Evolutionary conservation across 768 basidiomycete genomes (phyloP).

Genomic region (Polyporus arcularius): DNA sequence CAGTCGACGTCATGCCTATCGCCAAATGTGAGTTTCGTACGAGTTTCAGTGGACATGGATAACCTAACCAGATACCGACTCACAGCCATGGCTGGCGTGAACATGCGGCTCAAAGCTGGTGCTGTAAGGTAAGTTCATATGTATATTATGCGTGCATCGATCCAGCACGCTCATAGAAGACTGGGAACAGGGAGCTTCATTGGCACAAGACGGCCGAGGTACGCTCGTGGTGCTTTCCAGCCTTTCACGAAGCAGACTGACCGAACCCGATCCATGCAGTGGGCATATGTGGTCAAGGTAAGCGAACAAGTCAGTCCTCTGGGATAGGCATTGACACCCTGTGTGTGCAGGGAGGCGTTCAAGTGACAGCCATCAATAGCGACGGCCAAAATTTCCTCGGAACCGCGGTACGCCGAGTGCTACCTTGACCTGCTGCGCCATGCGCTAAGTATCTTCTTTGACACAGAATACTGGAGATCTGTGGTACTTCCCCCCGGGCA

Average conservation of each 20-base stretch:
- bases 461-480: slow-evolving; percentile 43
- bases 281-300: slow-evolving; percentile 36
- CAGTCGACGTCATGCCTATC: slow-evolving; percentile 42
- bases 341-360: slow-evolving; percentile 25
- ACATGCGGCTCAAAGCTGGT: slow-evolving; percentile 39
- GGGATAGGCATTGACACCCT: neutral
- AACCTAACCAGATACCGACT: neutral
- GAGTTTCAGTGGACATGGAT: neutral
- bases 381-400: slow-evolving; percentile 51
- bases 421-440: no score
- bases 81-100: slow-evolving; percentile 32
- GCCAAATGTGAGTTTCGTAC: slow-evolving; percentile 31
- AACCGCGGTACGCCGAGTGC: slow-evolving; percentile 35
- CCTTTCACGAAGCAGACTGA: neutral
- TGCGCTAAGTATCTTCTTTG: neutral
- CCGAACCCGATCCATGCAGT: slow-evolving; percentile 17
- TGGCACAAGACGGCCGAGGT: slow-evolving; percentile 37
- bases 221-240: neutral
- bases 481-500: slow-evolving; percentile 59
- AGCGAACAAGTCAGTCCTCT: neutral
- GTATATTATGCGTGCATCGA: neutral
- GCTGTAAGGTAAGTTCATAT: slow-evolving; percentile 30
- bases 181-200: slow-evolving; percentile 30
- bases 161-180: neutral
- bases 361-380: slow-evolving; percentile 48